These are phyloP conservation scores for Chrysoporthe puriensis DNA, from an alignment of 2,329 filamentous ascomycete genomes.

Conservation along the genomic window DNA sequence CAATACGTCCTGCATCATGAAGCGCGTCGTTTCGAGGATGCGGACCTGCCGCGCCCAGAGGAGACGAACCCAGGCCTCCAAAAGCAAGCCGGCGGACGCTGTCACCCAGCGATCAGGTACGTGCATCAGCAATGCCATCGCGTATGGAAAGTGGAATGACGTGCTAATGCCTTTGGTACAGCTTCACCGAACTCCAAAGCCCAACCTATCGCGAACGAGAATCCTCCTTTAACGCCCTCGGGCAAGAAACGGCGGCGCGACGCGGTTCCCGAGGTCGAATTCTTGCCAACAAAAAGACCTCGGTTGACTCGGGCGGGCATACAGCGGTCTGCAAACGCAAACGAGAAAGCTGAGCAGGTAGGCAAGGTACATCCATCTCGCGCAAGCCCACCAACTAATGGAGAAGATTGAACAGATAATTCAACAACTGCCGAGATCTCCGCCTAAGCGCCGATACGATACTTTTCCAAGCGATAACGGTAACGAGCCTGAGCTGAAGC, in stretches of 20 bases:
- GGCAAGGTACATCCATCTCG: neutral
- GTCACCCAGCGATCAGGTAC: too few relatives aligned
- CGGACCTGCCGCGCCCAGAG: neutral
- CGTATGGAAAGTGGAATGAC: neutral
- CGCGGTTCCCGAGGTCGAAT: too few relatives aligned
- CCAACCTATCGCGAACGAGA: neutral
- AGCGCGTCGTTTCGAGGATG: neutral
- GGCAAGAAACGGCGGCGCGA: neutral
- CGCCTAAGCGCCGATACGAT: neutral
- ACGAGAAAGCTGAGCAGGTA: neutral
- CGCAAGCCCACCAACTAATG: neutral
- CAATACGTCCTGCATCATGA: neutral
- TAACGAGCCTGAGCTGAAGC: neutral
- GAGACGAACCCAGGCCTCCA: neutral
- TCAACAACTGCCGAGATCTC: neutral
- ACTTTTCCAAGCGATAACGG: neutral
- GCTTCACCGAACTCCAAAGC: neutral
- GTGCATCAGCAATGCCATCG: neutral
- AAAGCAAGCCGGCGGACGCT: too few relatives aligned
- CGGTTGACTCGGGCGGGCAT: neutral
- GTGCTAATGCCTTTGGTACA: neutral
- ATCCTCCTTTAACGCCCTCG: neutral
- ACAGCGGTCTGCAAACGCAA: neutral
- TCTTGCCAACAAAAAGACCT: too few relatives aligned
- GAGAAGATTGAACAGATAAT: neutral